These are phyloP conservation scores for Erigeron philadelphicus DNA, from an alignment of 140 eudicot genomes.

Conservation along the genomic window DNA sequence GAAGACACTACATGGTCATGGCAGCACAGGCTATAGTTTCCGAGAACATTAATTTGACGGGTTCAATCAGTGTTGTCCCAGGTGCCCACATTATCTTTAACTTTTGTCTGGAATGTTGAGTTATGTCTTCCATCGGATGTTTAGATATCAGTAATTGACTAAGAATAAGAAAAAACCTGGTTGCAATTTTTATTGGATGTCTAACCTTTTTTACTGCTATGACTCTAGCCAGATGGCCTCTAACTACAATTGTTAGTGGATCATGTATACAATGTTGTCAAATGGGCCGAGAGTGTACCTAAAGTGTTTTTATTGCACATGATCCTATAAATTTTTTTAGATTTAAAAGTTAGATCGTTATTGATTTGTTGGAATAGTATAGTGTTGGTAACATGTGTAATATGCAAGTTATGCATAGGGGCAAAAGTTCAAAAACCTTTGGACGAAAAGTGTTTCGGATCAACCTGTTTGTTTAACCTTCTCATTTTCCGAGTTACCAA, in stretches of 20 bases:
- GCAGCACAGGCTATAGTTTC: slow-evolving; percentile 77
- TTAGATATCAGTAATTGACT: neutral
- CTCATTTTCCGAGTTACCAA: neutral
- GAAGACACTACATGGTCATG: slow-evolving; percentile 99
- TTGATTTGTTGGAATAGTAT: neutral
- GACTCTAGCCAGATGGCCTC: no score
- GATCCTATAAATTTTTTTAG: neutral
- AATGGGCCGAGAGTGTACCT: neutral
- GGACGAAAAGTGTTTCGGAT: neutral
- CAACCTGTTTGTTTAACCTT: neutral
- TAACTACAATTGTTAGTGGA: no score
- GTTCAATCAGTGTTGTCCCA: slow-evolving; percentile 95
- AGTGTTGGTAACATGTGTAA: neutral
- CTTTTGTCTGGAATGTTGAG: neutral
- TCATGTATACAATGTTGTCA: no score
- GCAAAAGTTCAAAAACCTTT: neutral
- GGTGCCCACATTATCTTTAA: slow-evolving; percentile 33
- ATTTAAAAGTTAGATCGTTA: neutral
- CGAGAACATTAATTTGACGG: slow-evolving; percentile 84
- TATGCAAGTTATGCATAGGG: neutral
- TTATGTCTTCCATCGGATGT: neutral
- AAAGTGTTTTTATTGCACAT: neutral
- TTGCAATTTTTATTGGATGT: neutral
- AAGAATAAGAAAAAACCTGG: neutral
- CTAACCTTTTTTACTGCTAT: no score